Base-by-base conservation (phyloP, 345 rosid species). In the Citrus inodora region DNA sequence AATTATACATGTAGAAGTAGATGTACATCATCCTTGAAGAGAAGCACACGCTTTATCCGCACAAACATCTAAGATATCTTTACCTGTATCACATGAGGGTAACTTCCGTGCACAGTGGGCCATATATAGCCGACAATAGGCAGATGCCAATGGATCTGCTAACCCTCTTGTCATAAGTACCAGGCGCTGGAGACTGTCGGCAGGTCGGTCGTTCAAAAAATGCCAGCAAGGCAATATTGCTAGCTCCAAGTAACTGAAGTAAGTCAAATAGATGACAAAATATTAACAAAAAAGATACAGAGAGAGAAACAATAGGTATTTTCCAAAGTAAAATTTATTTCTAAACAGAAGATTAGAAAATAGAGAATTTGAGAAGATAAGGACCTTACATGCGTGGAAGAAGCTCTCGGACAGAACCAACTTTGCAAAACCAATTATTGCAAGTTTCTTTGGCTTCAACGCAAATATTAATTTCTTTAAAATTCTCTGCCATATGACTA, bases 211-310 rank as follows among this genome's bases (percentile, higher is more conserved):
- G 46, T 78, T 65, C 84, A 95, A 90, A 85, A 92, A 95, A 59
- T 87, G 88, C 97, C 98, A 92, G 74, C 98, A 95, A 77, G 97
- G 98, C 82, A 93, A 87, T 63, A 95, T 83, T 37, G 98, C 94
- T 82, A 89, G 81, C 87, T 95, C 98, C 88, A 95, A 83, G 80
- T 95, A 95, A 83, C 98, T 93, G 87, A 74, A 81, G 22, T 40
- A 71, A 79, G 75, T 28, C 67, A 64, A 78, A 56, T 25, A 62
- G 73, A 55, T 10, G 72, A 75, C 25, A 55, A 42, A 82, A 73
- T 75, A 42, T 68, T 74, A 56, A 21, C 53, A 67, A 22, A 73
- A 59, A 66, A 74, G 35, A 69, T 33, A 22, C 48, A 42, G 67
- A 40, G 61, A 81, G 70, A 56, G 76, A 70, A 30, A 51, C 55